Evolutionary conservation across 192 early-diverging fungal genomes (phyloP).

Genomic region (Linnemannia elongata): DNA sequence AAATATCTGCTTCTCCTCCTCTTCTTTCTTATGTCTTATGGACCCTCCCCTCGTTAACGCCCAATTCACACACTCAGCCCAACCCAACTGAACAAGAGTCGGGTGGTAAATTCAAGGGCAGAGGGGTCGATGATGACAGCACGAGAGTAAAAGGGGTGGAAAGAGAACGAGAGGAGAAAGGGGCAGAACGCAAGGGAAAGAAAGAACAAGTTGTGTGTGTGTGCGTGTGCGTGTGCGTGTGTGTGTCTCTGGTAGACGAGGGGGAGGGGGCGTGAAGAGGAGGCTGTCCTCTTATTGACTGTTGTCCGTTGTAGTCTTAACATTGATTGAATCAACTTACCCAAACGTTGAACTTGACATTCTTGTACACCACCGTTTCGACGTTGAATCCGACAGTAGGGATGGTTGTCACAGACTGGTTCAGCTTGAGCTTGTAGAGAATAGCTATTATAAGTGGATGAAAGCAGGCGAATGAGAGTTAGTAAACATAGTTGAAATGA

Average conservation of each 20-base stretch:
- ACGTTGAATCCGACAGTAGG: conserved; percentile 97
- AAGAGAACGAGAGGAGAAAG: neutral
- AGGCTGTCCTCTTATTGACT: neutral
- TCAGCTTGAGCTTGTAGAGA: conserved; percentile 98
- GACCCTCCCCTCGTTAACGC: too few species aligned
- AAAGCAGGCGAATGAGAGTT: neutral
- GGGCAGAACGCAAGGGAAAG: neutral
- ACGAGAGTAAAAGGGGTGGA: neutral
- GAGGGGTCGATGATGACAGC: neutral
- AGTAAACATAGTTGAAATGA: neutral
- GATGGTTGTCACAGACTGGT: conserved; percentile 98
- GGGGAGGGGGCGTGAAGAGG: neutral
- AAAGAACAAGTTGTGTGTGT: neutral
- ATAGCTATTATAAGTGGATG: conserved; percentile 71
- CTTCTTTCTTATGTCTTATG: neutral
- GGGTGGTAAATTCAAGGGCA: neutral
- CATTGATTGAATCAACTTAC: conserved; percentile 39
- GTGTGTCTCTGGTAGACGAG: neutral
- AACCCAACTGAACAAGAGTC: conserved; percentile 2
- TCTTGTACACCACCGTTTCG: conserved; percentile 89
- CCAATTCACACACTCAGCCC: neutral
- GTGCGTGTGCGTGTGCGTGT: too few species aligned
- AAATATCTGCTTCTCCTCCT: neutral
- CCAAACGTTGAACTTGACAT: conserved; percentile 87
- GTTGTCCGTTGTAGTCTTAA: neutral